Conservation (phyloP, 176 grass and related monocot genomes). For the Otatea glauca region DNA sequence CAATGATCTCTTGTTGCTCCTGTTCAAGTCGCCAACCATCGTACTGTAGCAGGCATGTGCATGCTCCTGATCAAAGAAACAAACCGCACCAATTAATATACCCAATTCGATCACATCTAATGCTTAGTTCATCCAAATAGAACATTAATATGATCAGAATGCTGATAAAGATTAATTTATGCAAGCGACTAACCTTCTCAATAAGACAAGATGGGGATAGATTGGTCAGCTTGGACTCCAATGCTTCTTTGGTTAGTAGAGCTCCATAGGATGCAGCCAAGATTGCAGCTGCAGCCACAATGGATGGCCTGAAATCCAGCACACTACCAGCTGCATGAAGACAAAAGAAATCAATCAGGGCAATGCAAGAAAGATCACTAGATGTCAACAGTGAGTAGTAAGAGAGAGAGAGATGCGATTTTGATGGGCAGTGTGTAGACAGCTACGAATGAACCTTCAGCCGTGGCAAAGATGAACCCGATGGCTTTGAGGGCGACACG, state of each 20-base stretch:
- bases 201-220: conserved; percentile 61
- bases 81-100: conserved; percentile 28
- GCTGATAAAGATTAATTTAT: not conserved
- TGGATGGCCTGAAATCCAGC: conserved; percentile 71
- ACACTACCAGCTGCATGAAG: conserved; percentile 55
- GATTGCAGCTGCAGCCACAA: conserved; percentile 72
- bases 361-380: conserved; percentile 19
- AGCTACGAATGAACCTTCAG: conserved; percentile 38
- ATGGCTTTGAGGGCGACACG: conserved; percentile 44
- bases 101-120: conserved; percentile 12
- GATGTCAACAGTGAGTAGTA: not conserved
- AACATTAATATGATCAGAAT: conserved; percentile 27
- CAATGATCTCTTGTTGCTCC: conserved; percentile 58
- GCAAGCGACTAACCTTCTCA: conserved; percentile 54
- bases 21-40: conserved; percentile 62
- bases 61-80: conserved; percentile 65
- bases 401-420: not conserved
- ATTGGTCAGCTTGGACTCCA: conserved; percentile 59
- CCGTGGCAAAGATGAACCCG: conserved; percentile 52
- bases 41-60: conserved; percentile 68
- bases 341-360: conserved; percentile 25
- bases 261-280: conserved; percentile 68
- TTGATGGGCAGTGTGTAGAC: not conserved
- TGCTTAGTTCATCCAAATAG: conserved; percentile 16
- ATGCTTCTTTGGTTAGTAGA: conserved; percentile 55